A percentile compares a stretch with the other conserved stretches of the same genome.
Conservation (phyloP, 768 basidiomycete species). For the Trametes gibbosa region DNA sequence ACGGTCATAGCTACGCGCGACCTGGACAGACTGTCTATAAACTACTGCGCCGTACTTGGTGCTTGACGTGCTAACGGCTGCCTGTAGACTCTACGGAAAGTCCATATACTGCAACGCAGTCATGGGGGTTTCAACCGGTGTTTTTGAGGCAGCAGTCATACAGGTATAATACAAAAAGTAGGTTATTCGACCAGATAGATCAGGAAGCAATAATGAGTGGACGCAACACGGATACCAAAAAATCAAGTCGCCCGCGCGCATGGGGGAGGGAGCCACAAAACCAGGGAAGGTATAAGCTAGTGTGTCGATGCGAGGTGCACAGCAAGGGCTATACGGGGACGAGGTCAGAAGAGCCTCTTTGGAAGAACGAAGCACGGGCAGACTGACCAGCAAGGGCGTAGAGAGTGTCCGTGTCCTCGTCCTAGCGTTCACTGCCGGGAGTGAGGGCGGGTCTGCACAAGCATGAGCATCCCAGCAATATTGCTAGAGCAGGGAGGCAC, state of each 20-base stretch:
- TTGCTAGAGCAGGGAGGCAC: background rate
- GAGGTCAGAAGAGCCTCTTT: background rate
- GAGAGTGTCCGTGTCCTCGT: too few species aligned
- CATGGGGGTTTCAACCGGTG: too few species aligned
- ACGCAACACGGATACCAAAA: conserved; percentile 9
- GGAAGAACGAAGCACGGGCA: background rate
- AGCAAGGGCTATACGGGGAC: background rate
- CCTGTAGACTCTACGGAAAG: too few species aligned
- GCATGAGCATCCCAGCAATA: background rate
- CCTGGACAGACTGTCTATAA: too few species aligned
- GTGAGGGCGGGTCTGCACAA: too few species aligned
- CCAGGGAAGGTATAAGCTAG: background rate
- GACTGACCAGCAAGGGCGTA: background rate
- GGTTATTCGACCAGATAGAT: conserved; percentile 15
- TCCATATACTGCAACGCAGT: too few species aligned
- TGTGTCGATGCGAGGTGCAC: background rate
- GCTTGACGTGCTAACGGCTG: too few species aligned
- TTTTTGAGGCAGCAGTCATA: conserved; percentile 3
- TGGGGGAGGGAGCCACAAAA: background rate
- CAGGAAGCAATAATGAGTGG: conserved; percentile 12
- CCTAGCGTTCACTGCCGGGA: too few species aligned
- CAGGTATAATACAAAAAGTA: conserved; percentile 16
- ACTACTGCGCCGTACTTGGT: too few species aligned
- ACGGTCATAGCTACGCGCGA: too few species aligned
- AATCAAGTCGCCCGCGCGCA: background rate